A percentile compares a stretch with the other conserved stretches of the same genome.
phyloP scores from a whole-genome alignment of 176 grass and related monocot species.

The Carex myosuroides region DNA sequence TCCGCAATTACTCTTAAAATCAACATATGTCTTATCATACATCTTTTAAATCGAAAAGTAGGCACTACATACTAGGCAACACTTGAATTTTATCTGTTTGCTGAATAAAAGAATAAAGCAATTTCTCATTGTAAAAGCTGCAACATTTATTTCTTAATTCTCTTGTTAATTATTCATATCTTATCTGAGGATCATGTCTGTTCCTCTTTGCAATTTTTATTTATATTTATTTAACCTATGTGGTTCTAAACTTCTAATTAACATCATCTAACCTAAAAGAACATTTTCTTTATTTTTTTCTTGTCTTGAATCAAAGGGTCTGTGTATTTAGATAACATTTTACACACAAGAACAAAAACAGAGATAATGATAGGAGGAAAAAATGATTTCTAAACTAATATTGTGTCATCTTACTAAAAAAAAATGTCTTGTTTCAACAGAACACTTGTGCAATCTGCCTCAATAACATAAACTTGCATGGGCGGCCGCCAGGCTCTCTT shows the following conservation, averaged over 20 bases:
- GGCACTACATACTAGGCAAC: neutral
- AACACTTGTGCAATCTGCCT: conserved; percentile 66
- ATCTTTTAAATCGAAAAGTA: neutral
- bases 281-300: neutral
- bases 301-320: neutral
- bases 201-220: neutral
- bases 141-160: neutral
- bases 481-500: conserved; percentile 42
- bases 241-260: neutral
- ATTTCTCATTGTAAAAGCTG: neutral
- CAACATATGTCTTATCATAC: neutral
- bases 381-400: neutral
- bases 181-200: neutral
- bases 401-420: neutral
- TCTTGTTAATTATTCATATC: neutral
- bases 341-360: too few relatives aligned
- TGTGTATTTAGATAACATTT: too few relatives aligned
- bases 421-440: conserved; percentile 8
- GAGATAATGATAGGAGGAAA: too few relatives aligned
- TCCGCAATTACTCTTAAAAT: too few relatives aligned
- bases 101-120: neutral
- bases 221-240: neutral
- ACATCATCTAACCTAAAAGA: neutral
- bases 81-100: neutral
- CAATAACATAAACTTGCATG: conserved; percentile 21